Percentiles rank a stretch among this genome's conserved stretches.
Conservation (phyloP, 2,329 filamentous ascomycete species). For the Leptographium galeiforme region DNA sequence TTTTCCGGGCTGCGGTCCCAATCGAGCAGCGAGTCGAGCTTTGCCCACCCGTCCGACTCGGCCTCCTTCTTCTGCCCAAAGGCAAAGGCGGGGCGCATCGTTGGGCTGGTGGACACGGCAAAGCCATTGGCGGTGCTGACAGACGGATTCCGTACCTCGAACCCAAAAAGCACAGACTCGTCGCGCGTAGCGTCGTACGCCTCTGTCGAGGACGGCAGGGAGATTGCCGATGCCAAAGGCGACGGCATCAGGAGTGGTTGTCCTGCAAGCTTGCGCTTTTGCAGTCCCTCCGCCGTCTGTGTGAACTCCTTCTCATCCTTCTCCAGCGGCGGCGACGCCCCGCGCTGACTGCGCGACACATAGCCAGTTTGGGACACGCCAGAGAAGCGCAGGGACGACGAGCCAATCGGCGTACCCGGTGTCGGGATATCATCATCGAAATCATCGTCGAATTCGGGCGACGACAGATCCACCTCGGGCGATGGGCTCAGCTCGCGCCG, state of each 20-base stretch:
- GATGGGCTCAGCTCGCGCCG: slow-evolving; percentile 69
- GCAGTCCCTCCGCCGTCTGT: slow-evolving; percentile 79
- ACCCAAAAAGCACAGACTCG: slow-evolving; percentile 38
- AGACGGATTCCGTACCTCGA: slow-evolving; percentile 19
- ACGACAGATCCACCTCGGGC: slow-evolving; percentile 83
- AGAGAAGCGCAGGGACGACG: slow-evolving; percentile 39
- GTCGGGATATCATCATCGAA: slow-evolving; percentile 43
- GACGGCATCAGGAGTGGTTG: slow-evolving; percentile 20
- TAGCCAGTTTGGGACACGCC: slow-evolving; percentile 22
- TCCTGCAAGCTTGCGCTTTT: slow-evolving; percentile 45
- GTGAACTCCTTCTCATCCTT: slow-evolving; percentile 95
- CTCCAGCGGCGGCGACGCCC: slow-evolving; percentile 79
- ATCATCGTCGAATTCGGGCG: slow-evolving; percentile 66
- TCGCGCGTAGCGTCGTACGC: slow-evolving; percentile 31
- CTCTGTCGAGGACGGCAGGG: slow-evolving; percentile 16
- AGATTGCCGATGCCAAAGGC: slow-evolving; percentile 10
- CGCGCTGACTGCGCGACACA: slow-evolving; percentile 37
- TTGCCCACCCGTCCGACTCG: slow-evolving; percentile 29
- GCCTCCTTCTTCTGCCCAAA: slow-evolving; percentile 26
- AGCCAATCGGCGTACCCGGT: slow-evolving; percentile 49
- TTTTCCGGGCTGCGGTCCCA: slow-evolving; percentile 70
- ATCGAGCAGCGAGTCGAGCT: slow-evolving; percentile 32
- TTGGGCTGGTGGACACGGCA: slow-evolving; percentile 38
- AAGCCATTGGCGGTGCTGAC: slow-evolving; percentile 18
- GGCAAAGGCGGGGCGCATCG: slow-evolving; percentile 36